Percentiles rank a stretch among this genome's conserved stretches.
Conservation (phyloP, 495 filamentous ascomycete species). For the Durotheca rogersii region DNA sequence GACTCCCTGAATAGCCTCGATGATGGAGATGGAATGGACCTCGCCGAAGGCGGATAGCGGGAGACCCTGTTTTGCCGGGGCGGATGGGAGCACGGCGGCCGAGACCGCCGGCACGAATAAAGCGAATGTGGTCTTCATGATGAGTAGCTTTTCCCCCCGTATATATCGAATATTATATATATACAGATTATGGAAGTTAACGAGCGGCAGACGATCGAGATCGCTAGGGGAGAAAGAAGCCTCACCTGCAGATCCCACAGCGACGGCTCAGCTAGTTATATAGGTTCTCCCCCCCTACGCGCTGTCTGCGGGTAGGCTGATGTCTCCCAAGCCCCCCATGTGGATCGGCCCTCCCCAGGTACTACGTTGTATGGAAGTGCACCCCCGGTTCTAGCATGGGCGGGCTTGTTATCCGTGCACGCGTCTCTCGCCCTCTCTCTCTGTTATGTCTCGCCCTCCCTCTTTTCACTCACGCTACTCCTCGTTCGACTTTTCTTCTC, state of each 20-base stretch:
- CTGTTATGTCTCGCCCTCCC: no score
- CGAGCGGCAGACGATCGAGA: slow-evolving; percentile 32
- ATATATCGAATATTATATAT: slow-evolving; percentile 21
- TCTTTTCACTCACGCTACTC: no score
- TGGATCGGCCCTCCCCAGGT: slow-evolving; percentile 14
- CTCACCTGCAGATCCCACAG: slow-evolving; percentile 1
- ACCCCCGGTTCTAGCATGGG: slow-evolving; percentile 17
- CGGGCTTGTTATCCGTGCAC: slow-evolving; percentile 17
- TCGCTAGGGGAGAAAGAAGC: slow-evolving; percentile 15
- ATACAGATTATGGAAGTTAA: slow-evolving; percentile 21
- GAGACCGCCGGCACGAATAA: slow-evolving; percentile 33
- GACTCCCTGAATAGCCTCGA: slow-evolving; percentile 18
- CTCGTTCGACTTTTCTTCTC: neutral
- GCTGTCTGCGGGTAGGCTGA: slow-evolving; percentile 16
- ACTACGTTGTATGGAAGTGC: slow-evolving; percentile 22
- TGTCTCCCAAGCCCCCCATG: slow-evolving; percentile 14
- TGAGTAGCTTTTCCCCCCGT: slow-evolving; percentile 17
- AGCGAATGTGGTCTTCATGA: slow-evolving; percentile 33
- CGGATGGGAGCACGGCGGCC: slow-evolving; percentile 28
- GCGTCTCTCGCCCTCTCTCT: no score
- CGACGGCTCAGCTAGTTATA: slow-evolving; percentile 20
- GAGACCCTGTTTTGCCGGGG: slow-evolving; percentile 16
- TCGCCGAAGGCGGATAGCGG: slow-evolving; percentile 26
- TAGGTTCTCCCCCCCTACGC: slow-evolving; percentile 8
- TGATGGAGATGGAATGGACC: slow-evolving; percentile 26